Evolutionary conservation across 192 early-diverging fungal species (phyloP).

Genomic region (Coemansia interrupta): DNA sequence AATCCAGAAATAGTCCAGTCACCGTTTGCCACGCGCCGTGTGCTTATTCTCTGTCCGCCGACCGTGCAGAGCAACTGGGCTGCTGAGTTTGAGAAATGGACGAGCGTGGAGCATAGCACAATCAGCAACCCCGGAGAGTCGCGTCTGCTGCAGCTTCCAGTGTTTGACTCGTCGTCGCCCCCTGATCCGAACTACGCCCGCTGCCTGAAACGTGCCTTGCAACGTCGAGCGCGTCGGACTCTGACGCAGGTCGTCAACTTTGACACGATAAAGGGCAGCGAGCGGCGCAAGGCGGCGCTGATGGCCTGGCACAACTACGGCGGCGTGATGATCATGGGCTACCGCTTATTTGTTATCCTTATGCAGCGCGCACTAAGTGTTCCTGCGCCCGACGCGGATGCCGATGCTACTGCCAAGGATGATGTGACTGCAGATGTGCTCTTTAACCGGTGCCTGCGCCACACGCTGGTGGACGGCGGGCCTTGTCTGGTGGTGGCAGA

Average conservation of each 20-base stretch:
- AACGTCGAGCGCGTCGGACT: slow-evolving; percentile 11
- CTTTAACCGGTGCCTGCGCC: slow-evolving; percentile 8
- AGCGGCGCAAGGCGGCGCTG: slow-evolving; percentile 29
- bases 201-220: slow-evolving; percentile 2
- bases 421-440: background rate
- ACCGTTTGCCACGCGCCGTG: slow-evolving; percentile 53
- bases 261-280: slow-evolving; percentile 5
- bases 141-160: background rate
- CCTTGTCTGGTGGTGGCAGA: slow-evolving; percentile 73
- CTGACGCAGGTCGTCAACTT: slow-evolving; percentile 55
- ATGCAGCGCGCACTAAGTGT: slow-evolving; percentile 11
- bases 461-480: slow-evolving; percentile 59
- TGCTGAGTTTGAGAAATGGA: slow-evolving; percentile 68
- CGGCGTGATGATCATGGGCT: slow-evolving; percentile 68
- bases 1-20: slow-evolving; percentile 56
- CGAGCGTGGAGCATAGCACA: slow-evolving; percentile 23
- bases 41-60: slow-evolving; percentile 72
- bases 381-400: background rate
- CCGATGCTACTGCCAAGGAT: background rate
- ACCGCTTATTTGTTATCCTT: slow-evolving; percentile 58
- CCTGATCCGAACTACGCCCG: too few species aligned
- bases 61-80: slow-evolving; percentile 72
- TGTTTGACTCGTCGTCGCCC: too few species aligned
- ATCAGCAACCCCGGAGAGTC: too few species aligned
- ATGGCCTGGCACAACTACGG: slow-evolving; percentile 59